Percentiles rank a stretch among this genome's conserved stretches.
phyloP scores from a whole-genome alignment of 1,284 basidiomycete species.

The Moniliophthora roreri region DNA sequence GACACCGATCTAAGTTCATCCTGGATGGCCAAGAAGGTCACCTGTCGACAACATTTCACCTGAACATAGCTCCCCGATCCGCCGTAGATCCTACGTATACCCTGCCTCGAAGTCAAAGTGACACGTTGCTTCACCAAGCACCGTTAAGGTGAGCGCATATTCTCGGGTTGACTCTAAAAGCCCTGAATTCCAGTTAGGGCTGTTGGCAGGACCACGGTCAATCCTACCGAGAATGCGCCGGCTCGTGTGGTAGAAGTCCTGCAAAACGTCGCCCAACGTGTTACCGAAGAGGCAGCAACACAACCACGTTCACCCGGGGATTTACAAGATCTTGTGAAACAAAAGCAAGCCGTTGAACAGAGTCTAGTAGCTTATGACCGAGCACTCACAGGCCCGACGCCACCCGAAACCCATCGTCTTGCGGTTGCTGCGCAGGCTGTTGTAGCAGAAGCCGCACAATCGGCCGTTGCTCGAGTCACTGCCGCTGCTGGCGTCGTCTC shows the following conservation, averaged over 20 bases:
- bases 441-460: slow-evolving; percentile 74
- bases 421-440: slow-evolving; percentile 77
- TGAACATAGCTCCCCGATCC: slow-evolving; percentile 72
- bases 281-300: slow-evolving; percentile 69
- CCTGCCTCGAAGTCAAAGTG: slow-evolving; percentile 60
- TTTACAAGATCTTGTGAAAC: slow-evolving; percentile 69
- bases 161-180: neutral
- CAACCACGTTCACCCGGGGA: slow-evolving; percentile 54
- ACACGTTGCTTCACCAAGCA: slow-evolving; percentile 38
- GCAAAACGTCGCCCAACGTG: slow-evolving; percentile 71
- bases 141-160: slow-evolving; percentile 3
- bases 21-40: slow-evolving; percentile 73
- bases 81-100: slow-evolving; percentile 62
- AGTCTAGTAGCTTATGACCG: slow-evolving; percentile 75
- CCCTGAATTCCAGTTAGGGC: neutral
- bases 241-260: slow-evolving; percentile 73
- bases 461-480: slow-evolving; percentile 21
- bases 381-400: slow-evolving; percentile 53
- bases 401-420: slow-evolving; percentile 43
- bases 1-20: slow-evolving; percentile 48
- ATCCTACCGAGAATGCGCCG: slow-evolving; percentile 10
- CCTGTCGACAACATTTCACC: slow-evolving; percentile 62
- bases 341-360: slow-evolving; percentile 75
- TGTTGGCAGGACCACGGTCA: slow-evolving; percentile 1
- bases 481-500: slow-evolving; percentile 6